Conservation (phyloP, 2,329 filamentous ascomycete species). For the Verticillium zaregamsianum region DNA sequence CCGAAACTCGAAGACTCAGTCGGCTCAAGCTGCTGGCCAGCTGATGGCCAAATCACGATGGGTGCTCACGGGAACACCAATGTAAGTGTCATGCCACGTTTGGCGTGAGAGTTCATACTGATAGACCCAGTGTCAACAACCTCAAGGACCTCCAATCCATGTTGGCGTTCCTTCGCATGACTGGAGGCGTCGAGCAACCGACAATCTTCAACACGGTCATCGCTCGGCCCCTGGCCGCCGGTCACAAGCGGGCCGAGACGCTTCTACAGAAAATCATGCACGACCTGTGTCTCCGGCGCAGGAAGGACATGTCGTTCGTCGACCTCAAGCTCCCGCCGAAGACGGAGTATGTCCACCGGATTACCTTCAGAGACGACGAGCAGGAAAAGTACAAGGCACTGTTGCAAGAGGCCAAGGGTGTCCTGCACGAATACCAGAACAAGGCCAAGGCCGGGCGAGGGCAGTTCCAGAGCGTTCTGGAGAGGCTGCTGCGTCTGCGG, state of each 20-base stretch:
- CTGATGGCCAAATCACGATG: constrained; percentile 70
- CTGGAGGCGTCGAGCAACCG: constrained; percentile 68
- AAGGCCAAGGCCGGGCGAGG: constrained; percentile 39
- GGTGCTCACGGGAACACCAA: constrained; percentile 77
- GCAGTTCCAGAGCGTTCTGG: constrained; percentile 71
- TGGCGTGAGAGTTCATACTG: neutral
- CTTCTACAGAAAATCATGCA: constrained; percentile 74
- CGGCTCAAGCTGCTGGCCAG: constrained; percentile 62
- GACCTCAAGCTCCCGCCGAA: constrained; percentile 75
- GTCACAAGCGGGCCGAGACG: constrained; percentile 52
- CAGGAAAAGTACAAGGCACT: constrained; percentile 73
- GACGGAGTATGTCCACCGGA: constrained; percentile 71
- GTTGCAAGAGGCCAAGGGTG: constrained; percentile 66
- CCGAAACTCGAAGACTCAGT: constrained; percentile 71
- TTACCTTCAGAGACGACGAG: constrained; percentile 71
- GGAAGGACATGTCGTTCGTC: constrained; percentile 85
- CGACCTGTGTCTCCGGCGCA: constrained; percentile 74
- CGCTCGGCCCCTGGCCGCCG: constrained; percentile 60
- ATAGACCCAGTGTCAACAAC: constrained; percentile 58
- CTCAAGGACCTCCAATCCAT: constrained; percentile 78
- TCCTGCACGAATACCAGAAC: constrained; percentile 56
- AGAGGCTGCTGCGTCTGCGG: constrained; percentile 75
- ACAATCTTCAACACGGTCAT: constrained; percentile 71
- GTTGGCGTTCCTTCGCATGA: constrained; percentile 71
- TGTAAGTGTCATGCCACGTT: constrained; percentile 37